A percentile compares a stretch with the other conserved stretches of the same genome.
Conservation (phyloP, 1,284 basidiomycete genomes). For the Somion occarium region DNA sequence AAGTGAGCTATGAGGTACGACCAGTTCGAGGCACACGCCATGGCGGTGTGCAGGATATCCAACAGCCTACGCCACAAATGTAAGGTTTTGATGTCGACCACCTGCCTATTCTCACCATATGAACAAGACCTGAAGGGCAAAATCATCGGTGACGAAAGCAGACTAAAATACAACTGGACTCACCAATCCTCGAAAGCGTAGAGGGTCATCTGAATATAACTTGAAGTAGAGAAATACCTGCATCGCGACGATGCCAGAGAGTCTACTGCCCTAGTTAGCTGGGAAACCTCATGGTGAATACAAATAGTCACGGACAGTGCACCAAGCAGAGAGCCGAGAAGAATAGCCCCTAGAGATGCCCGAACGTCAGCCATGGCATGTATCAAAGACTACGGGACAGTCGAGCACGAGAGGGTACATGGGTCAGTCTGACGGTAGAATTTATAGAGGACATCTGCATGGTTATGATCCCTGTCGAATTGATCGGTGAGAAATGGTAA, state of each 20-base stretch:
- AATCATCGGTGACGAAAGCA: constrained; percentile 3
- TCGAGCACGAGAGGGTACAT: too few species aligned
- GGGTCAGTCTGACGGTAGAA: too few species aligned
- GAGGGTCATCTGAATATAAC: constrained; percentile 15
- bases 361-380: background rate
- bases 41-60: constrained; percentile 3
- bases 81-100: background rate
- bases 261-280: constrained; percentile 5
- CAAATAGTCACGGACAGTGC: background rate
- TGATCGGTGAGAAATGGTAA: too few species aligned
- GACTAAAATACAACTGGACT: constrained; percentile 5
- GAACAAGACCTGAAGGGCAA: background rate
- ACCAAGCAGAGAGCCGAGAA: constrained; percentile 1
- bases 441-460: too few species aligned
- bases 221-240: constrained; percentile 16
- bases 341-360: constrained; percentile 3
- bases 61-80: constrained; percentile 10
- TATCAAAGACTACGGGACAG: too few species aligned
- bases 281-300: background rate
- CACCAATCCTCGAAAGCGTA: constrained; percentile 13
- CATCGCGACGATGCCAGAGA: constrained; percentile 20
- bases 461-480: too few species aligned
- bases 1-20: constrained; percentile 3
- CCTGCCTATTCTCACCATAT: too few species aligned
- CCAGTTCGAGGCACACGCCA: constrained; percentile 7